Percentiles rank a stretch among this genome's conserved stretches.
phyloP scores from a whole-genome alignment of 805 yeast genomes.

The Candida patagonica region DNA sequence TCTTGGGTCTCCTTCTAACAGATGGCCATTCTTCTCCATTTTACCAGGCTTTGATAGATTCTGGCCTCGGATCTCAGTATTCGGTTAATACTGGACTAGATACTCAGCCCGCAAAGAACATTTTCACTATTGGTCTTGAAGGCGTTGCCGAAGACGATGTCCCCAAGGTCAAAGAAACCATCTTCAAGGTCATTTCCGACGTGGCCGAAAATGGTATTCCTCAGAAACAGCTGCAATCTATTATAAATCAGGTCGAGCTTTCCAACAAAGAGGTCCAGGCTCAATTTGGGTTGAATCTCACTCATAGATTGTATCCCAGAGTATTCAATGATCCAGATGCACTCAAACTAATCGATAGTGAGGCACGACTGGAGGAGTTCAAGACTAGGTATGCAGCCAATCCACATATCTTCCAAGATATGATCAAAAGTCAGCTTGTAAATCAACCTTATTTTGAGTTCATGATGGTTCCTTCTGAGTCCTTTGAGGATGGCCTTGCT shows the following conservation, averaged over 20 bases:
- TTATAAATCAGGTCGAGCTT: slow-evolving; percentile 80
- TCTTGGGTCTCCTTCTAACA: slow-evolving; percentile 59
- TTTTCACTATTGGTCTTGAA: slow-evolving; percentile 79
- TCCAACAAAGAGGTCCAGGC: slow-evolving; percentile 79
- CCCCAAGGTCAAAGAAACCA: slow-evolving; percentile 37
- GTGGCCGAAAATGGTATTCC: slow-evolving; percentile 40
- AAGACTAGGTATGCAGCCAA: slow-evolving; percentile 47
- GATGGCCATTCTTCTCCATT: slow-evolving; percentile 92
- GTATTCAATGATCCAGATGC: slow-evolving; percentile 84
- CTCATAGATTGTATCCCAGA: slow-evolving; percentile 67
- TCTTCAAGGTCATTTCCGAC: slow-evolving; percentile 39
- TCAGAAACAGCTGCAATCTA: slow-evolving; percentile 62
- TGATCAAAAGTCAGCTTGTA: slow-evolving; percentile 47
- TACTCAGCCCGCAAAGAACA: slow-evolving; percentile 61
- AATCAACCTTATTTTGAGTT: slow-evolving; percentile 56
- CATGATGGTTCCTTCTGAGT: slow-evolving; percentile 61
- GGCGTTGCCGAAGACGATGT: slow-evolving; percentile 50
- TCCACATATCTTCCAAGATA: slow-evolving; percentile 49
- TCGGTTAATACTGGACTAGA: slow-evolving; percentile 84
- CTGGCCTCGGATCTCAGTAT: slow-evolving; percentile 78
- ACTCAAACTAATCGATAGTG: slow-evolving; percentile 56
- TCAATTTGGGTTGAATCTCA: slow-evolving; percentile 74
- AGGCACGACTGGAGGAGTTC: slow-evolving; percentile 49
- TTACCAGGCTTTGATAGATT: slow-evolving; percentile 77
- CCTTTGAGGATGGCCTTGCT: slow-evolving; percentile 42